A percentile compares a stretch with the other conserved stretches of the same genome.
phyloP scores from a whole-genome alignment of 306 rosid species.

The Acmispon strigosus region DNA sequence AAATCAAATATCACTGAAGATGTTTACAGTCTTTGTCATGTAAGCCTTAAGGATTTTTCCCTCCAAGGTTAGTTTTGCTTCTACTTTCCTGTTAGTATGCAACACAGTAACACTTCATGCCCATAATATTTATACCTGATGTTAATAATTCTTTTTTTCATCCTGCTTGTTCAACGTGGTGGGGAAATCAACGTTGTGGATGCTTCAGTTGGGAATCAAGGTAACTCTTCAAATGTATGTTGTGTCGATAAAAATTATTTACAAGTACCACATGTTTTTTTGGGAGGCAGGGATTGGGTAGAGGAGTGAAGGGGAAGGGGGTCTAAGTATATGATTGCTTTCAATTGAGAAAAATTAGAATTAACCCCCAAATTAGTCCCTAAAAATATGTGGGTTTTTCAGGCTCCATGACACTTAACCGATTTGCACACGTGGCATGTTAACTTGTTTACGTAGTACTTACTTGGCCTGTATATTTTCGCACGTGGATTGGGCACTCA shows the following conservation, averaged over 20 bases:
- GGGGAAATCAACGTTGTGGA: slow-evolving; percentile 26
- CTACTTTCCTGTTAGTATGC: slow-evolving; percentile 1
- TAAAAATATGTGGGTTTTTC: background rate
- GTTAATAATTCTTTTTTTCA: slow-evolving; percentile 26
- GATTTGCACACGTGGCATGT: background rate
- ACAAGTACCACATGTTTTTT: background rate
- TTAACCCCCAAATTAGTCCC: background rate
- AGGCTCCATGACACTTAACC: background rate
- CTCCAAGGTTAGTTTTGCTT: slow-evolving; percentile 71
- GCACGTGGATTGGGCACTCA: slow-evolving; percentile 24
- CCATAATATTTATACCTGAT: slow-evolving; percentile 15
- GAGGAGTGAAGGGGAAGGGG: background rate
- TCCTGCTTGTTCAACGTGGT: slow-evolving; percentile 27
- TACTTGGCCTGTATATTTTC: background rate
- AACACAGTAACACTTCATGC: background rate
- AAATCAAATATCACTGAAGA: slow-evolving; percentile 51
- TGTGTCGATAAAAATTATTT: background rate
- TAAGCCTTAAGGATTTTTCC: slow-evolving; percentile 91
- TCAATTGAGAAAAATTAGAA: background rate
- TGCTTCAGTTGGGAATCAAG: slow-evolving; percentile 84
- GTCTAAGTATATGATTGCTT: background rate
- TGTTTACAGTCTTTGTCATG: slow-evolving; percentile 73
- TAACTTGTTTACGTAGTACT: background rate
- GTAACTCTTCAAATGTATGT: slow-evolving; percentile 30
- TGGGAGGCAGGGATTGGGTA: background rate